Conservation (phyloP, 257 asterid species). For the Lycium ferocissimum region DNA sequence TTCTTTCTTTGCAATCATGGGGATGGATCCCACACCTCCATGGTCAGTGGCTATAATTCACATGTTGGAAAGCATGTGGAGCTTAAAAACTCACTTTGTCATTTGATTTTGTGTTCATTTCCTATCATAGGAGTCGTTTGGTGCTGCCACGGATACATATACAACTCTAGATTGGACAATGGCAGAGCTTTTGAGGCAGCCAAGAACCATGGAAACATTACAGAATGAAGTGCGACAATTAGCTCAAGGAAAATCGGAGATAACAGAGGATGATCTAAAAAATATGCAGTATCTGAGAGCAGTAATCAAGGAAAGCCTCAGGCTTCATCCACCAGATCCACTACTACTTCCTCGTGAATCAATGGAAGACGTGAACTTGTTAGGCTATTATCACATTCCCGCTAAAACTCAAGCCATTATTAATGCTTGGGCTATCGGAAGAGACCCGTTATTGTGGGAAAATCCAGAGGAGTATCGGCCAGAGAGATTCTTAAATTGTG, state of each 20-base stretch:
- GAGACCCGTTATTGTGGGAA: too few species aligned
- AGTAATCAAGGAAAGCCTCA: too few species aligned
- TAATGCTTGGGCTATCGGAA: slow-evolving; percentile 57
- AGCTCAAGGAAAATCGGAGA: too few species aligned
- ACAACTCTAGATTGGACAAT: too few species aligned
- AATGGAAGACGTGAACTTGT: slow-evolving; percentile 39
- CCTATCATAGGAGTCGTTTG: slow-evolving; percentile 3
- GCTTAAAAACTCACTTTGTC: too few species aligned
- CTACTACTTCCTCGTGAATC: slow-evolving; percentile 55
- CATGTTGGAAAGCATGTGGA: background rate
- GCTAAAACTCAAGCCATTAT: slow-evolving; percentile 41
- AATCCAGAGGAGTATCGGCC: too few species aligned
- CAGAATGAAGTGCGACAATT: slow-evolving; percentile 21
- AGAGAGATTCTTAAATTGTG: too few species aligned
- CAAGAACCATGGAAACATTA: background rate
- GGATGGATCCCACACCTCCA: too few species aligned
- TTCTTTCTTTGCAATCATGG: too few species aligned
- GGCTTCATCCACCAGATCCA: slow-evolving; percentile 45
- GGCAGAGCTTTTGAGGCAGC: too few species aligned
- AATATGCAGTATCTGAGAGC: too few species aligned
- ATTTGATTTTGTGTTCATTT: background rate
- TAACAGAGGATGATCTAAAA: too few species aligned
- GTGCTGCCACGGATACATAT: slow-evolving; percentile 24
- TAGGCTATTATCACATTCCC: slow-evolving; percentile 51
- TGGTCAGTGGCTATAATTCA: background rate